Evolutionary conservation across 805 yeast genomes (phyloP).

Genomic region (Phaffomyces opuntiae): DNA sequence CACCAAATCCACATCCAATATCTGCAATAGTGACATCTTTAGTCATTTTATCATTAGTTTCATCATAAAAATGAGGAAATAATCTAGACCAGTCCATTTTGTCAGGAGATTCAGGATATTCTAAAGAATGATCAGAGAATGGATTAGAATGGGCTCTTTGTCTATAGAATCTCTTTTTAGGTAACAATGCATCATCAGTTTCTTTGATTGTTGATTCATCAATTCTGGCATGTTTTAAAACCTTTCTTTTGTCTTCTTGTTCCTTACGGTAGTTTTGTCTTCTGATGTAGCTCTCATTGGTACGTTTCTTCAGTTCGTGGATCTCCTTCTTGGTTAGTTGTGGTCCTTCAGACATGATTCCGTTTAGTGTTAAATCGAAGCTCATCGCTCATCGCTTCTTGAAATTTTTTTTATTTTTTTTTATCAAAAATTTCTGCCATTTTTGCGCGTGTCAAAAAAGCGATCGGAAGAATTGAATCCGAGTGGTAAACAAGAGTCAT

Average conservation of each 20-base stretch:
- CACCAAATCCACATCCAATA: conserved; percentile 97
- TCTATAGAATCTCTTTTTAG: conserved; percentile 81
- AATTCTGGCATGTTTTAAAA: conserved; percentile 39
- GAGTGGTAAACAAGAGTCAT: too few species aligned
- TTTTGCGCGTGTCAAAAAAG: background rate
- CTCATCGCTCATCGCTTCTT: too few species aligned
- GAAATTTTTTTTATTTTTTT: background rate
- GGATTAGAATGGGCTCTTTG: conserved; percentile 98
- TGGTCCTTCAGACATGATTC: too few species aligned
- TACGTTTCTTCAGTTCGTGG: conserved; percentile 15
- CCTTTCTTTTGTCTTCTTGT: conserved; percentile 43
- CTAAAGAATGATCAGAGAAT: conserved; percentile 88
- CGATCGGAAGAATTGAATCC: too few species aligned
- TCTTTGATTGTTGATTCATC: conserved; percentile 26
- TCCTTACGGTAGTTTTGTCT: conserved; percentile 35
- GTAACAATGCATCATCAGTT: conserved; percentile 34
- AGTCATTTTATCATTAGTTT: conserved; percentile 33
- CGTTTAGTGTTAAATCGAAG: too few species aligned
- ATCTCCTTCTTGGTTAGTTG: conserved; percentile 9
- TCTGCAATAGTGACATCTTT: conserved; percentile 82
- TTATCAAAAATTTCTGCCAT: background rate
- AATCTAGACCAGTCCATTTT: conserved; percentile 82
- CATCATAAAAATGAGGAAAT: conserved; percentile 56
- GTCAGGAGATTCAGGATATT: conserved; percentile 76
- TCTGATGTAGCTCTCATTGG: conserved; percentile 21